Percentiles rank a stretch among this genome's conserved stretches.
Conservation (phyloP, 1,139 yeast species). For the Keqinozyma sinolaborantium region DNA sequence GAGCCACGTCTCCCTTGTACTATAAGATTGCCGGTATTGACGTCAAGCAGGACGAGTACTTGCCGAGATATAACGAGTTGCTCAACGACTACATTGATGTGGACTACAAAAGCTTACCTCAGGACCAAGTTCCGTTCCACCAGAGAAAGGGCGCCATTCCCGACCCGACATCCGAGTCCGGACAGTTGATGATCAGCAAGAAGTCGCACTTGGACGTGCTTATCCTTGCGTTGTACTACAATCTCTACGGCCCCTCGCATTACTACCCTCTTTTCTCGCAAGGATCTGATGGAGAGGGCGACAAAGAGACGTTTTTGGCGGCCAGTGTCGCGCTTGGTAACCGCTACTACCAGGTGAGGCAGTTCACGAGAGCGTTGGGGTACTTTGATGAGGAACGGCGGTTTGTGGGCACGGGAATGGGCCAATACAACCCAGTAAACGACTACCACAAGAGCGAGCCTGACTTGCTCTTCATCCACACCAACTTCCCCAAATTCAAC, state of each 20-base stretch:
- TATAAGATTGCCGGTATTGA: slow-evolving; percentile 35
- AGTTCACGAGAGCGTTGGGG: slow-evolving; percentile 53
- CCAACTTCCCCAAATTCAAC: slow-evolving; percentile 63
- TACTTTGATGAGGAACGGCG: slow-evolving; percentile 36
- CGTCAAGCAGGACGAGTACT: slow-evolving; percentile 20
- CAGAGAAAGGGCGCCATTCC: slow-evolving; percentile 72
- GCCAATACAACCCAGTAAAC: slow-evolving; percentile 64
- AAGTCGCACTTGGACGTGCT: slow-evolving; percentile 60
- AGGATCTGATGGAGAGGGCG: slow-evolving; percentile 88
- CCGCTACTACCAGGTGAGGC: slow-evolving; percentile 66
- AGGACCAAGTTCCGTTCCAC: slow-evolving; percentile 51
- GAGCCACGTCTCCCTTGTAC: slow-evolving; percentile 42
- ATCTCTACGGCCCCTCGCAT: slow-evolving; percentile 72
- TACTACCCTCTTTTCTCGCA: slow-evolving; percentile 84
- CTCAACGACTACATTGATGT: slow-evolving; percentile 10
- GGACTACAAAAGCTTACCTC: slow-evolving; percentile 8
- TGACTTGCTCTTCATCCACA: slow-evolving; percentile 51
- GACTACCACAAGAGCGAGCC: slow-evolving; percentile 35
- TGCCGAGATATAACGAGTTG: slow-evolving; percentile 31
- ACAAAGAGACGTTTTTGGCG: slow-evolving; percentile 83
- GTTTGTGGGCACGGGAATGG: slow-evolving; percentile 68
- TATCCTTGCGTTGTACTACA: slow-evolving; percentile 70
- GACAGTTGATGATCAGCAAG: slow-evolving; percentile 73
- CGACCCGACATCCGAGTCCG: slow-evolving; percentile 79
- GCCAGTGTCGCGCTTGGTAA: slow-evolving; percentile 65